Base-by-base conservation (phyloP, 139 green algal genomes). In the Limnomonas spitsbergensis region DNA sequence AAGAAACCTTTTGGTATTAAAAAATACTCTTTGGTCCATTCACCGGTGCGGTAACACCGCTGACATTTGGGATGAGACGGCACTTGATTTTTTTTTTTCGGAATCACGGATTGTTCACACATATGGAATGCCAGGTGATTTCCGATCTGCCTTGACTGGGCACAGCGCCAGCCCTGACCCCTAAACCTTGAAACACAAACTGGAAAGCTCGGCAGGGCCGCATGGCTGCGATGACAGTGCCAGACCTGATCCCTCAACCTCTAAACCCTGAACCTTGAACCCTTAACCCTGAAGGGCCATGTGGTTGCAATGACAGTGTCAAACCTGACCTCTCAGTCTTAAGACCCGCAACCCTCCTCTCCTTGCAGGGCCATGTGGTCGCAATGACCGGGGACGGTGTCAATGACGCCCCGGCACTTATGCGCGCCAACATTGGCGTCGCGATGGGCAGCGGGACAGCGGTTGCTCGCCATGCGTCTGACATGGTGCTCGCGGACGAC, bases 401-500 rank as follows among this genome's bases (percentile, higher is more conserved):
- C 3, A 97, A 97, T 75, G 93, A 97, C 78, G 90, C 93, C 0
- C 93, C 93, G 1, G 93, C 93, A 24, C 86, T 97, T 6, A 91
- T 93, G 77, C 86, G 89, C 53, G 89, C 82, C 0, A 84, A 95
- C 84, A 94, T 95, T 40, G 94, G 94, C 47, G 83, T 98, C 6
- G 95, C 93, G 36, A 98, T 98, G 95, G 95, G 95, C 71, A 91
- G 73, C 1, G 92, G 92, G 40, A 96, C 89, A 14, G 90, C 90
- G 37, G 96, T 98, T 36, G 94, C 94, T 4, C 91, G 92, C 75
- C 75, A 88, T 52, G 90, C 91, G 20, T 82, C 86, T 0, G 94
- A 98, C 88, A 98, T 98, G 94, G 91, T 98, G 40, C 83, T 98
- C 31, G 93, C 94, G n/a, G 95, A 99, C 79, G 95, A 99, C 89